phyloP scores from a whole-genome alignment of 495 filamentous ascomycete genomes.

The Aspergillus heteromorphus region DNA sequence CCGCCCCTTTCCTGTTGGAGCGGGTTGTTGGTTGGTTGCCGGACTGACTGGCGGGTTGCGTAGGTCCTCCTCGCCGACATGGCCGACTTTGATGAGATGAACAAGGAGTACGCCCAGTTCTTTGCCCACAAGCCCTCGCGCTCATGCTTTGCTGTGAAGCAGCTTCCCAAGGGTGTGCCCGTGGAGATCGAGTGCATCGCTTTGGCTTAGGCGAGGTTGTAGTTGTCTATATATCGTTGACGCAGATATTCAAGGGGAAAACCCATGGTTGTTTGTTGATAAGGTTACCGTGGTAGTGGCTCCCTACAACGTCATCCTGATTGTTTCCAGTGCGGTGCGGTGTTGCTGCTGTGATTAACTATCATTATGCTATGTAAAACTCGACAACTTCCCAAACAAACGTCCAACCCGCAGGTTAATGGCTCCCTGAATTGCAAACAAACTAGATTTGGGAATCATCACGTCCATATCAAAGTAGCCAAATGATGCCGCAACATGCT shows the following conservation, averaged over 20 bases:
- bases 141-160: constrained; percentile 85
- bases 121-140: constrained; percentile 86
- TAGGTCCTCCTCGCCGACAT: constrained; percentile 81
- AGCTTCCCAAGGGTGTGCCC: constrained; percentile 83
- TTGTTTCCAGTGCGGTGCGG: too few relatives aligned
- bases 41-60: background rate
- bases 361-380: constrained; percentile 1
- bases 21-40: background rate
- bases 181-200: constrained; percentile 91
- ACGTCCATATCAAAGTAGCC: constrained; percentile 2
- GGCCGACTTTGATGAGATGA: constrained; percentile 82
- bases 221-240: background rate
- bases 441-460: constrained; percentile 1
- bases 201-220: constrained; percentile 37
- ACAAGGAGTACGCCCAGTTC: constrained; percentile 80
- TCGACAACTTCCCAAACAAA: background rate
- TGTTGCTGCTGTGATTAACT: background rate
- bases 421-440: background rate
- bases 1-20: constrained; percentile 17
- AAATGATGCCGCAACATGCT: constrained; percentile 5
- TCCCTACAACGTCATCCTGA: background rate
- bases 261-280: too few relatives aligned
- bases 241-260: background rate
- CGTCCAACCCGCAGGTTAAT: background rate
- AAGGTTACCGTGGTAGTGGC: background rate